Conservation (phyloP, 345 rosid species). For the Cardamine occulta region DNA sequence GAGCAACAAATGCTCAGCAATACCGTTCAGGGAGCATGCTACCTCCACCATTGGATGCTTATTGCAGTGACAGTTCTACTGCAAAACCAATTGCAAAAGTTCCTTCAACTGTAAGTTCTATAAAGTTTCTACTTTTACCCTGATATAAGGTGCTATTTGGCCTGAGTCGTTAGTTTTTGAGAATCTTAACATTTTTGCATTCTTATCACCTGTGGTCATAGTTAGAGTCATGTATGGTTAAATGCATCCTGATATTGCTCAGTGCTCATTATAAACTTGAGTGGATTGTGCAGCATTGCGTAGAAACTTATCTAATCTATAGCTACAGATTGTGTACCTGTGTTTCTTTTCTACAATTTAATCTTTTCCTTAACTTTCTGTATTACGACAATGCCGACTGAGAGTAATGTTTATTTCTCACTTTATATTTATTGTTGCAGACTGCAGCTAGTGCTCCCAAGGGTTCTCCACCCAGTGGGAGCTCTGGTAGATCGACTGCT, state of each 20-base stretch:
- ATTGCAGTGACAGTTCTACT: conserved; percentile 49
- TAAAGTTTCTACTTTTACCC: neutral
- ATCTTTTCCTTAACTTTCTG: neutral
- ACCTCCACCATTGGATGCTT: conserved; percentile 83
- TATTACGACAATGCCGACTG: neutral
- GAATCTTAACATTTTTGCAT: neutral
- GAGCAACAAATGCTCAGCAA: conserved; percentile 56
- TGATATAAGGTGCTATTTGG: conserved; percentile 10
- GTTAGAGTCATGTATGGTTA: conserved; percentile 16
- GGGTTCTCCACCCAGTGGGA: conserved; percentile 70
- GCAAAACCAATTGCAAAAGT: conserved; percentile 62
- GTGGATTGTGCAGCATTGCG: neutral
- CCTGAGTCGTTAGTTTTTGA: neutral
- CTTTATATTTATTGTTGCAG: conserved; percentile 46
- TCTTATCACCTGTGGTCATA: neutral
- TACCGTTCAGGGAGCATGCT: conserved; percentile 65
- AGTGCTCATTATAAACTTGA: conserved; percentile 24
- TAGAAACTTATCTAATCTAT: conserved; percentile 3
- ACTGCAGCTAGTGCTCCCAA: conserved; percentile 43
- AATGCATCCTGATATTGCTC: conserved; percentile 9
- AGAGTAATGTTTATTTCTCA: conserved; percentile 8
- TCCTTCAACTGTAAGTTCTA: conserved; percentile 62
- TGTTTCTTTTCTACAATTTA: neutral
- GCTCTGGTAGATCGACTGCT: conserved; percentile 54
- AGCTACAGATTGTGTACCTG: conserved; percentile 9